Evolutionary conservation across 257 asterid species (phyloP).

Genomic region (Solanum chilense): DNA sequence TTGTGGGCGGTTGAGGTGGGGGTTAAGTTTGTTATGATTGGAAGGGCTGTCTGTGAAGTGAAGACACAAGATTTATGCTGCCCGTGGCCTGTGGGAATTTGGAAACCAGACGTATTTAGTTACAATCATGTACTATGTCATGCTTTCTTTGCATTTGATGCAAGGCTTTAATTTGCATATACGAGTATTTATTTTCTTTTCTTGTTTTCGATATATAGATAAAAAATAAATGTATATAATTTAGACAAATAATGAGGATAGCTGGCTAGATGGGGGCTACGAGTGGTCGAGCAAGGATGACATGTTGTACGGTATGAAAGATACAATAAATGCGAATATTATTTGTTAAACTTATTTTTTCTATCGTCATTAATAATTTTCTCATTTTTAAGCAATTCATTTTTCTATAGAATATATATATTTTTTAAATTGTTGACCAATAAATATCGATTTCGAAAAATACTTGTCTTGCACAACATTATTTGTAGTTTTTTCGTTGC

Average conservation of each 20-base stretch:
- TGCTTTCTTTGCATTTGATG: neutral
- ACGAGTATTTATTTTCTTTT: neutral
- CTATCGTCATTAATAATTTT: too few relatives aligned
- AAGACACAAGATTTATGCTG: constrained; percentile 57
- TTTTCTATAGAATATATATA: too few relatives aligned
- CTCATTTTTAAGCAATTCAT: too few relatives aligned
- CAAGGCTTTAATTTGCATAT: neutral
- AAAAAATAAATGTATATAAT: too few relatives aligned
- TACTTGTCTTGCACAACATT: neutral
- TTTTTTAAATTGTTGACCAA: neutral
- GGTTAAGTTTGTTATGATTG: neutral
- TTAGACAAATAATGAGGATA: too few relatives aligned
- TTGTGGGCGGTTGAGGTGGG: neutral
- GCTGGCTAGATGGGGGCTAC: neutral
- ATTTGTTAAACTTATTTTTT: too few relatives aligned
- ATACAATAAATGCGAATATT: too few relatives aligned
- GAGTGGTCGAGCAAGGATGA: neutral
- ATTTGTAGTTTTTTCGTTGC: neutral
- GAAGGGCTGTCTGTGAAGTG: constrained; percentile 24
- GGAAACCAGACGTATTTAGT: constrained; percentile 28
- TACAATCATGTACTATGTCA: constrained; percentile 17
- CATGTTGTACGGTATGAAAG: neutral
- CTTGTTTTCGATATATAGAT: neutral
- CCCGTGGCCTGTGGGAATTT: constrained; percentile 48
- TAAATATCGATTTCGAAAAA: neutral